Base-by-base conservation (phyloP, 2,329 filamentous ascomycete species). In the Diaporthe sp. region DNA sequence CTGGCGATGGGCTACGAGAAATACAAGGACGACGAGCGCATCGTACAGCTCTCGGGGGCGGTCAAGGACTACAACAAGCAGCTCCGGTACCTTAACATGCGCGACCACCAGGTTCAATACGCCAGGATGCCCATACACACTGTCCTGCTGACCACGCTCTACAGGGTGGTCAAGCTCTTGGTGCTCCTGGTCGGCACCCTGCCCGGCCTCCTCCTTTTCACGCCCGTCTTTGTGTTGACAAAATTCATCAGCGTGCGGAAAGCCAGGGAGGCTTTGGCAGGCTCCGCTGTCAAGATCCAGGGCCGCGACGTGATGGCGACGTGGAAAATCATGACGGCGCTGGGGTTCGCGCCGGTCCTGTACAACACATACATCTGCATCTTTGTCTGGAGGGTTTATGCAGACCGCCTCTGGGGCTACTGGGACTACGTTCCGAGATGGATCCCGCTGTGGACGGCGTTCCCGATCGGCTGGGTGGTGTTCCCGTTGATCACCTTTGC, bases 41-140 rank as follows among this genome's bases (percentile, higher is more conserved):
- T 98, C 78, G 87, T 94, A 55, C 87, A 91, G 32, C 86, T 98
- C 56, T 93, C 93, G 79, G 90, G 92, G 65, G 90, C 92, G 8
- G 94, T 98, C 75, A 91, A 92, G 76, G 90, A 92, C 69, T 99
- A 98, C 87, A 98, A 98, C 85, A 91, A 92, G 77, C 91, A 96
- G 81, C 90, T 98, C 50, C 92, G 94, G 73, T 93, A 96, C 77
- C 89, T 99, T 71, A 95, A 94, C 79, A 91, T 98, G 75, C 93
- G 94, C 74, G 96, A 99, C 81, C 96, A 98, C 82, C 96, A 98
- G 85, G 94, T 99, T 39, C 93, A 96, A 81, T 98, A 98, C 81
- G 94, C 94, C 73, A 95, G 92, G 80, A 93, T 97, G 86, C 94
- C 94, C 19, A 91, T 94, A 77, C 85, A 92, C 77, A 93, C 91